Evolutionary conservation across 768 basidiomycete genomes (phyloP), one percentile per base, ranked within the genome.

Genomic region (Boletus barrowsii): DNA sequence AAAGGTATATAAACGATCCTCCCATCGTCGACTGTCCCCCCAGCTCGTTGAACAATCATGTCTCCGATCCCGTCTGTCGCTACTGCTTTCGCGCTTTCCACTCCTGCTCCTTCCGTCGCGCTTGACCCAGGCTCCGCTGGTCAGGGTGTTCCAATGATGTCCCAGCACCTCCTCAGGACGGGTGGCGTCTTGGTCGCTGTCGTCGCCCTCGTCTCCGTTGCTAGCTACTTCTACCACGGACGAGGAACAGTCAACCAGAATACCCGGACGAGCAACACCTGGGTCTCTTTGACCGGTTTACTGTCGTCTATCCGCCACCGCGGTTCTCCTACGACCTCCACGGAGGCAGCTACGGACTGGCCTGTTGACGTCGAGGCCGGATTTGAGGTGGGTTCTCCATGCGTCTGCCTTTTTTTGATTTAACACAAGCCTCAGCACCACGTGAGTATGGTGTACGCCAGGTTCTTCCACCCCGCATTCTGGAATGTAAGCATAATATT

Each of bases 371-470:
- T 53, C 9, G 65, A 62, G 56, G 37, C 10, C 4, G 55, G 54
- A 17, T 42, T n/a, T 3, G 49, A 67, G 41, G 62, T 57, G 18
- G 2, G 56, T 42, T 29, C 26, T 29, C 26, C 9, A 9, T 29
- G 26, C 26, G 26, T 29, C 26, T 29, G 26, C 26, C 26, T 29
- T 29, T 29, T 29, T n/a, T 42, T 2, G 3, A 4, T 14, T 35
- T 57, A 24, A 67, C 20, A 3, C 7, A 15, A 18, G 18, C 1
- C 1, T 10, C 22, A 58, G 41, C 29, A 59, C 15, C 55, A 67
- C 22, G 54, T 65, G 5, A 62, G 35, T 14, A 65, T 62, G 59
- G 54, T 66, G 0, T 64, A 66, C 30, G 62, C 62, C 1, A 61
- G 36, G 37, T 57, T 43, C 47, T 66, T 66, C 36, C 64, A 66